Evolutionary conservation across 352 stramenopile genomes (phyloP), one percentile per base, ranked within the genome.

Genomic region (Phytophthora rubi): DNA sequence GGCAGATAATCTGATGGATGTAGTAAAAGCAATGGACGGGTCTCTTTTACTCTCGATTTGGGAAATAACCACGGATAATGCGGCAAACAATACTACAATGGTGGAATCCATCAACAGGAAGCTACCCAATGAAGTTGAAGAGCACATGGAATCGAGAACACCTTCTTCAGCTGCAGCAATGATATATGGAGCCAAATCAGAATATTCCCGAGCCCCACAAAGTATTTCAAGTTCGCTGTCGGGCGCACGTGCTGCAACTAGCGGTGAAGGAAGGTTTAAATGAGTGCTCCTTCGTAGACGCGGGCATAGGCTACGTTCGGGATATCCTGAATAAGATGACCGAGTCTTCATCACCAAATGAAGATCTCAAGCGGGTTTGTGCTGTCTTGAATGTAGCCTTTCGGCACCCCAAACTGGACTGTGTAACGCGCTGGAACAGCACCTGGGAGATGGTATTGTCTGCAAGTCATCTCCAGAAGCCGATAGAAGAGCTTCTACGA

Each of bases 401-500:
- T n/a, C 28, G 18, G 30, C 23, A 54, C 8, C 62, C 62, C 8
- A 6, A 35, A 33, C 28, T 68, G 0, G 53, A 62, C 42, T 62
- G 39, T 26, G 53, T 57, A 2, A 68, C 53, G 6, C 42, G 53
- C 6, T 68, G 53, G 62, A 68, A 68, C 26, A 68, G 62, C n/a
- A 68, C 44, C 2, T 58, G 52, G 61, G 37, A 37, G 1, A 68
- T 68, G 42, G 30, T 68, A 0, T 16, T 60, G n/a, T 57, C 48
- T 21, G 28, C 51, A 21, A 42, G 62, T 4, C 26, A 68, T 0
- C 30, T 68, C 3, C 45, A n/a, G 4, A 58, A 51, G 3, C 28
- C 53, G 12, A 37, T 68, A 18, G 53, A 57, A 21, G 52, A 68
- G 13, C 45, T 63, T 6, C 45, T 51, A 13, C 45, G n/a, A 5